A percentile compares a stretch with the other conserved stretches of the same genome.
Evolutionary conservation across 257 asterid genomes (phyloP).

Genomic region (Ocimum tenuiflorum): DNA sequence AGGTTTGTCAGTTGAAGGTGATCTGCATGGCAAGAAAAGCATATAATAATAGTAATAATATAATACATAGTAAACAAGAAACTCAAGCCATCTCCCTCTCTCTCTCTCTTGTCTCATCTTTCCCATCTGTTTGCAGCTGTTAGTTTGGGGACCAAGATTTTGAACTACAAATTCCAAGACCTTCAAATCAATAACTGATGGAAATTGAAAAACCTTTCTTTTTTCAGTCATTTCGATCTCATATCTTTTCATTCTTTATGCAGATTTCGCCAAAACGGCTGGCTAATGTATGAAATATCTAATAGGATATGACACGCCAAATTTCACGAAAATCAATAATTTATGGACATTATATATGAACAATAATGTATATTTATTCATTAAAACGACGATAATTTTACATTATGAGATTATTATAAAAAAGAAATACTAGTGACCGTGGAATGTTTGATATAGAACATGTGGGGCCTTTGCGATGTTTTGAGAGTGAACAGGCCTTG

Average conservation of each 20-base stretch:
- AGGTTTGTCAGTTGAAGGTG: slow-evolving; percentile 23
- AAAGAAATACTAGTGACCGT: too few relatives aligned
- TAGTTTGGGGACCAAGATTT: too few relatives aligned
- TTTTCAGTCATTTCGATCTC: background rate
- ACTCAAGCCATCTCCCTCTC: slow-evolving; percentile 11
- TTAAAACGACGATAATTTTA: too few relatives aligned
- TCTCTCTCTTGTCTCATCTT: slow-evolving; percentile 8
- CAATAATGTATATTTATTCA: too few relatives aligned
- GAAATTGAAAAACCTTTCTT: slow-evolving; percentile 1
- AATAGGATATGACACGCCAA: background rate
- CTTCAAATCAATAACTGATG: slow-evolving; percentile 18
- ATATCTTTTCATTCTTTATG: slow-evolving; percentile 14
- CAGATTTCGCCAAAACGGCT: slow-evolving; percentile 19
- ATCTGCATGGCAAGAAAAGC: slow-evolving; percentile 40
- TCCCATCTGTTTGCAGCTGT: slow-evolving; percentile 12
- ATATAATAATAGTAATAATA: too few relatives aligned
- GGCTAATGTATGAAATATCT: background rate
- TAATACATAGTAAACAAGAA: slow-evolving; percentile 38
- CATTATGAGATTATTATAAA: too few relatives aligned
- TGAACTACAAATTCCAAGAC: slow-evolving; percentile 19
- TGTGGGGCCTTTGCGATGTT: too few relatives aligned
- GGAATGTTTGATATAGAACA: too few relatives aligned
- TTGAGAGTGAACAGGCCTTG: too few relatives aligned
- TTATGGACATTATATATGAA: too few relatives aligned
- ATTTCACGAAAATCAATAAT: background rate